Percentiles rank a stretch among this genome's conserved stretches.
phyloP scores from a whole-genome alignment of 768 basidiomycete genomes.

The Trametes coccinea region DNA sequence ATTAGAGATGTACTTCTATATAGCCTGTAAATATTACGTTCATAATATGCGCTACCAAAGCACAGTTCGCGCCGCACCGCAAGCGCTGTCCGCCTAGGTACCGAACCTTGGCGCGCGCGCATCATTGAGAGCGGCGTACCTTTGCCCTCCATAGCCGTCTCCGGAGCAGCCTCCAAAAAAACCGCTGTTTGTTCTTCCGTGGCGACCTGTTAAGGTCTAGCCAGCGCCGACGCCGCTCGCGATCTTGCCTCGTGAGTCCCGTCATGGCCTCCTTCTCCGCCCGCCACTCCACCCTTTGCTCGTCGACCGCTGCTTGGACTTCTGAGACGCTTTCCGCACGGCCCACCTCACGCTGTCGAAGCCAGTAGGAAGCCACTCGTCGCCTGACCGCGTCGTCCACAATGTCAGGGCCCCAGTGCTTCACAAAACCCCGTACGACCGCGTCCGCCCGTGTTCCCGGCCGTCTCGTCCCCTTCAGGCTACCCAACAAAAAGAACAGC shows the following conservation, averaged over 20 bases:
- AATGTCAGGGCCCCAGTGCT: constrained; percentile 55
- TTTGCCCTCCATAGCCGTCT: constrained; percentile 15
- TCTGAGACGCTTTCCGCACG: constrained; percentile 13
- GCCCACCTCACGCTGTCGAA: constrained; percentile 47
- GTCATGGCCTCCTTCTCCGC: constrained; percentile 13
- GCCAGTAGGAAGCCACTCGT: constrained; percentile 56
- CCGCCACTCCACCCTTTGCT: constrained; percentile 9
- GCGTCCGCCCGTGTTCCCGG: constrained; percentile 56
- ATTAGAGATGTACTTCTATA: constrained; percentile 11
- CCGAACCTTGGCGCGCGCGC: background rate
- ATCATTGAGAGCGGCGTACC: constrained; percentile 11
- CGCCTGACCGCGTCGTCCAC: constrained; percentile 61
- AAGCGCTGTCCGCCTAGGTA: background rate
- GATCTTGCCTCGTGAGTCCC: constrained; percentile 1
- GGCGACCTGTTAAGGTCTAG: constrained; percentile 8
- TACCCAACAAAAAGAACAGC: constrained; percentile 56
- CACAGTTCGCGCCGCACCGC: background rate
- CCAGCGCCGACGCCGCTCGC: constrained; percentile 2
- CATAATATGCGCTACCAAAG: background rate
- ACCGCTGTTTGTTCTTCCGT: constrained; percentile 12
- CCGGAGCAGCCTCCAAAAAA: constrained; percentile 24
- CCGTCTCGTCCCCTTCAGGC: constrained; percentile 47
- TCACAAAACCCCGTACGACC: constrained; percentile 46
- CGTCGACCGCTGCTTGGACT: constrained; percentile 3
- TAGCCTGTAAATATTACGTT: constrained; percentile 20